Evolutionary conservation across 1,284 basidiomycete species (phyloP).

Genomic region (Phlebopus sp.): DNA sequence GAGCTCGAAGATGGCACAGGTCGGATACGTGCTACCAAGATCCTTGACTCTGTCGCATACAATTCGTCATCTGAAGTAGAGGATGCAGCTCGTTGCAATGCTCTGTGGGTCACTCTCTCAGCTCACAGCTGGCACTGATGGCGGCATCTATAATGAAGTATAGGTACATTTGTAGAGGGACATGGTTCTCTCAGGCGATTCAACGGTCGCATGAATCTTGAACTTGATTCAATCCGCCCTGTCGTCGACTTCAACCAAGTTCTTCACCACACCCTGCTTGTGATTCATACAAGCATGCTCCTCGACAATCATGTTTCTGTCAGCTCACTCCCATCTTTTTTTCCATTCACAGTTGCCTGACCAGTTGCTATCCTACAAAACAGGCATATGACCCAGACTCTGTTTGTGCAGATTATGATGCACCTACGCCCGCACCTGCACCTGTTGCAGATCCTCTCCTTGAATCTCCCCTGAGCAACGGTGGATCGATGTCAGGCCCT

Average conservation of each 20-base stretch:
- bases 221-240: slow-evolving; percentile 13
- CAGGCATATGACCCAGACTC: slow-evolving; percentile 8
- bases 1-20: slow-evolving; percentile 32
- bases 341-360: not conserved
- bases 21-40: slow-evolving; percentile 17
- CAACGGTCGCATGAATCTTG: slow-evolving; percentile 1
- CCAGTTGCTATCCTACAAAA: not conserved
- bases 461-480: not conserved
- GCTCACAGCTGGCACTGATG: not conserved
- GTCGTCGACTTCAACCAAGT: slow-evolving; percentile 25
- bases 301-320: slow-evolving; percentile 13
- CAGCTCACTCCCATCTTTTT: not conserved
- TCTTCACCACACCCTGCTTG: slow-evolving; percentile 24
- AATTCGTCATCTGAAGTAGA: slow-evolving; percentile 7
- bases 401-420: not conserved
- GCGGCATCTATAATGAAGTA: slow-evolving; percentile 9
- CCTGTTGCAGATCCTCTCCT: not conserved
- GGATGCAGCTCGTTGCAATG: slow-evolving; percentile 6
- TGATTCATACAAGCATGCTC: slow-evolving; percentile 14
- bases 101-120: slow-evolving; percentile 17
- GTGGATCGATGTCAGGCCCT: no score
- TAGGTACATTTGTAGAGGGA: slow-evolving; percentile 21
- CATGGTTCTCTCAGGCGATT: slow-evolving; percentile 4
- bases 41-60: not conserved
- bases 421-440: not conserved